Percentiles rank a stretch among this genome's conserved stretches.
Conservation (phyloP, 495 filamentous ascomycete species). For the Penicillium pulvis region DNA sequence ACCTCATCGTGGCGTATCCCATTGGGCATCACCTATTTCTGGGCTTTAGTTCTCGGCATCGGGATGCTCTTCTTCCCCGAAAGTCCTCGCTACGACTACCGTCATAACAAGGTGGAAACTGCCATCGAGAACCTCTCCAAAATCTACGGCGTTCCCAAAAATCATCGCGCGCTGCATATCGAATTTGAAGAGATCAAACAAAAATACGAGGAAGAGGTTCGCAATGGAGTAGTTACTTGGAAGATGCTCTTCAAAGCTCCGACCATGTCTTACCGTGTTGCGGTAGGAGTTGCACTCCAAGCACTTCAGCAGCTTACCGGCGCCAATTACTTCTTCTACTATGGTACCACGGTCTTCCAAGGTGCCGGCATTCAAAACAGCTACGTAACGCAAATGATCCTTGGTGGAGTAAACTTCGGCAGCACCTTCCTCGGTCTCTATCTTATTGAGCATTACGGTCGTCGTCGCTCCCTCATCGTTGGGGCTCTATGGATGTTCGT, state of each 20-base stretch:
- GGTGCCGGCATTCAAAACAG: conserved; percentile 66
- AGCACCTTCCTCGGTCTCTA: conserved; percentile 72
- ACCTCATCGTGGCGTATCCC: conserved; percentile 73
- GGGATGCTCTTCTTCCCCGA: conserved; percentile 74
- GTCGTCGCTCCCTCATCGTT: conserved; percentile 64
- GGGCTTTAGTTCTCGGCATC: conserved; percentile 66
- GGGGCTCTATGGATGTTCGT: conserved; percentile 71
- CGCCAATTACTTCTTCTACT: conserved; percentile 72
- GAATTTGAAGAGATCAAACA: conserved; percentile 67
- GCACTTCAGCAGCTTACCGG: conserved; percentile 44
- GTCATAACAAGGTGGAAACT: conserved; percentile 58
- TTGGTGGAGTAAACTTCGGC: conserved; percentile 70
- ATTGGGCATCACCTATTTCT: conserved; percentile 75
- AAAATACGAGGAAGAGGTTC: conserved; percentile 57
- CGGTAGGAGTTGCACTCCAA: conserved; percentile 67
- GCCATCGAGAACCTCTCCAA: conserved; percentile 66
- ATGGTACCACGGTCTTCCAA: conserved; percentile 69
- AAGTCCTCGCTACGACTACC: conserved; percentile 70
- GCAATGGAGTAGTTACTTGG: conserved; percentile 36
- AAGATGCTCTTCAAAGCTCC: conserved; percentile 62
- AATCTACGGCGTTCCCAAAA: conserved; percentile 65
- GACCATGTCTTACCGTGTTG: conserved; percentile 66
- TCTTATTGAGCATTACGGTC: conserved; percentile 68
- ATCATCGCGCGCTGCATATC: conserved; percentile 60
- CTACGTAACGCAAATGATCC: conserved; percentile 73